phyloP scores from a whole-genome alignment of 2,329 filamentous ascomycete genomes.

The Scolecobasidium constrictum region DNA sequence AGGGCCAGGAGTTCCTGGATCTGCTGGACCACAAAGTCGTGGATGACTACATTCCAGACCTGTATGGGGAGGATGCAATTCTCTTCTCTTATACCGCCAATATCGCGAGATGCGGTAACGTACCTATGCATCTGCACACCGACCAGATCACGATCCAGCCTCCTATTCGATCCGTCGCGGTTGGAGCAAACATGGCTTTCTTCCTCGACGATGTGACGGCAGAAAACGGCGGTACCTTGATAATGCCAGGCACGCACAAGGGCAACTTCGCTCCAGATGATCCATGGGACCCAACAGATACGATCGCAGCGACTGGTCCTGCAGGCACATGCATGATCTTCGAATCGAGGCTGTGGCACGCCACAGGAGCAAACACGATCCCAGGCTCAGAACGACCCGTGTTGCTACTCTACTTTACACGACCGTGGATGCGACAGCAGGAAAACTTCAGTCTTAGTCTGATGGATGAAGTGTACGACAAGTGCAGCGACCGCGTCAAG shows the following conservation, averaged over 20 bases:
- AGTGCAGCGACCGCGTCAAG: neutral
- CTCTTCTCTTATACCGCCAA: conserved; percentile 22
- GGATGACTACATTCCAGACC: conserved; percentile 18
- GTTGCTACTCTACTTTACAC: conserved; percentile 22
- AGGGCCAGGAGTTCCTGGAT: conserved; percentile 20
- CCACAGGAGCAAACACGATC: conserved; percentile 18
- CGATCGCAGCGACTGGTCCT: conserved; percentile 16
- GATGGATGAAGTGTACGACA: conserved; percentile 1
- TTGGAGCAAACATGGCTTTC: conserved; percentile 17
- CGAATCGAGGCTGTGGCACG: conserved; percentile 20
- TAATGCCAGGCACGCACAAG: conserved; percentile 17
- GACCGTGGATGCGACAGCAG: conserved; percentile 20
- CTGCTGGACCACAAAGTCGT: conserved; percentile 19
- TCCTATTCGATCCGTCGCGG: conserved; percentile 16
- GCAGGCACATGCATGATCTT: conserved; percentile 19
- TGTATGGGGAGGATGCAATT: conserved; percentile 19
- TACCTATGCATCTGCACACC: conserved; percentile 18
- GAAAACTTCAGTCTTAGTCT: conserved; percentile 15
- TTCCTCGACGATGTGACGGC: conserved; percentile 24
- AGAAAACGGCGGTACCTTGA: conserved; percentile 19
- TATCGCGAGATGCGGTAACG: conserved; percentile 18
- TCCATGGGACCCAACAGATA: conserved; percentile 15
- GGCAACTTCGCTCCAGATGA: conserved; percentile 16
- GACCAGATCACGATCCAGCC: conserved; percentile 19
- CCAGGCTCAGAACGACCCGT: conserved; percentile 15